Base-by-base conservation (phyloP, 768 basidiomycete genomes). In the Hydnomerulius pinastri region DNA sequence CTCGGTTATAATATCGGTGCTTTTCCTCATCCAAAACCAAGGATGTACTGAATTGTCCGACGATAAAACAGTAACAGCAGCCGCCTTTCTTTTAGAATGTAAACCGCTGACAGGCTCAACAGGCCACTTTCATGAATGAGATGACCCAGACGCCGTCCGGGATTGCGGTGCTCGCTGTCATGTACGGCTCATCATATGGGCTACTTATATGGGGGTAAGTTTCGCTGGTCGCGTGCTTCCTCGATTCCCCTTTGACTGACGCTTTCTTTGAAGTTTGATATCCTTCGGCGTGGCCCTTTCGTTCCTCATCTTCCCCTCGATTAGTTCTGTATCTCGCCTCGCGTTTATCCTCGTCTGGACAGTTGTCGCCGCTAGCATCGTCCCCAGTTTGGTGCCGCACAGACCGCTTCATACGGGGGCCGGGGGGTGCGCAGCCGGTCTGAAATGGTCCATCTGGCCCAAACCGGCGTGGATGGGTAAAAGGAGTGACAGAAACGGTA, bases 1-100 rank as follows among this genome's bases (percentile, higher is more conserved):
- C 3, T 66, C 67, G 27, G 64, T 72, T 39, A 49, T 75, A 30
- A 57, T 73, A 13, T 69, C 67, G 6, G 53, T 72, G 15, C 46
- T 75, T 24, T 66, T 77, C 0, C 57, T 64, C 15, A 66, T 71
- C 18, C 69, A 74, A 38, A 69, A 73, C 54, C 68, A 70, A 18
- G 57, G 57, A 1, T n/a, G 17, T 17, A 25, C 23, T n/a, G 6
- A 11, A 3, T 7, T 43, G 25, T 11, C 8, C 7, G 12, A 43
- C 6, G n/a, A n/a, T n/a, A 25, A 8, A 25, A 25, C 28, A 24
- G 3, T 13, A 24, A 17, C 4, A 8, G 12, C 8, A 7, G 12
- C 28, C 12, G 11, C 4, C 39, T 53, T 40, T 28, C n/a, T 47
- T 37, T 45, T 39, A 21, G 10, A 25, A 3, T 13, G 7, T 18